phyloP scores from a whole-genome alignment of 2,329 filamentous ascomycete species.

The Hypoxylon sp. region DNA sequence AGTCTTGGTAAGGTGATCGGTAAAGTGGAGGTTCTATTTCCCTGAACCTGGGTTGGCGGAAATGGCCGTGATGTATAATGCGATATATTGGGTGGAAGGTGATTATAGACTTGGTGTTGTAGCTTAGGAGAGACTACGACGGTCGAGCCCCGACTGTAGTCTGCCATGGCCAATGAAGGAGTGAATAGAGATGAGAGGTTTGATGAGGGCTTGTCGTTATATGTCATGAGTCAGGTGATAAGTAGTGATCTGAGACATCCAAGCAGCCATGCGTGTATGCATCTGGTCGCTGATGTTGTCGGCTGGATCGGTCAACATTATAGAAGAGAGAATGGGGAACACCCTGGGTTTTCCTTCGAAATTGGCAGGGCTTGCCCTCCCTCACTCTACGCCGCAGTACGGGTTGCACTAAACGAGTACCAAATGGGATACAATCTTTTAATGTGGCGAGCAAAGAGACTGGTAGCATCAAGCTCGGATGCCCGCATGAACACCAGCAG shows the following conservation, averaged over 20 bases:
- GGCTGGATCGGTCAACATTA: constrained; percentile 29
- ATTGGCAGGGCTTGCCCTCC: constrained; percentile 37
- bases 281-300: constrained; percentile 37
- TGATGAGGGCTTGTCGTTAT: constrained; percentile 37
- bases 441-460: constrained; percentile 43
- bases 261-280: constrained; percentile 46
- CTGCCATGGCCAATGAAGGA: constrained; percentile 39
- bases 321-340: constrained; percentile 35
- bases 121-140: constrained; percentile 39
- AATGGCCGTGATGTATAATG: constrained; percentile 28
- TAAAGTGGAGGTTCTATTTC: constrained; percentile 9
- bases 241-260: constrained; percentile 44
- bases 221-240: constrained; percentile 45
- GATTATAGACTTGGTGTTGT: constrained; percentile 32
- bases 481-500: constrained; percentile 43
- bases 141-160: constrained; percentile 36
- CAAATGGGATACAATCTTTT: constrained; percentile 39
- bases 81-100: constrained; percentile 27
- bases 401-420: constrained; percentile 41
- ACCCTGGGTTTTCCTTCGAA: constrained; percentile 42
- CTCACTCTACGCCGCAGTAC: constrained; percentile 28
- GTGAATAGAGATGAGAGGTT: constrained; percentile 20
- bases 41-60: constrained; percentile 14
- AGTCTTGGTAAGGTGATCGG: constrained; percentile 28
- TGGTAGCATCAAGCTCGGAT: constrained; percentile 44